Base-by-base conservation (phyloP, 2,329 filamentous ascomycete genomes). In the Grosmannia clavigera region DNA sequence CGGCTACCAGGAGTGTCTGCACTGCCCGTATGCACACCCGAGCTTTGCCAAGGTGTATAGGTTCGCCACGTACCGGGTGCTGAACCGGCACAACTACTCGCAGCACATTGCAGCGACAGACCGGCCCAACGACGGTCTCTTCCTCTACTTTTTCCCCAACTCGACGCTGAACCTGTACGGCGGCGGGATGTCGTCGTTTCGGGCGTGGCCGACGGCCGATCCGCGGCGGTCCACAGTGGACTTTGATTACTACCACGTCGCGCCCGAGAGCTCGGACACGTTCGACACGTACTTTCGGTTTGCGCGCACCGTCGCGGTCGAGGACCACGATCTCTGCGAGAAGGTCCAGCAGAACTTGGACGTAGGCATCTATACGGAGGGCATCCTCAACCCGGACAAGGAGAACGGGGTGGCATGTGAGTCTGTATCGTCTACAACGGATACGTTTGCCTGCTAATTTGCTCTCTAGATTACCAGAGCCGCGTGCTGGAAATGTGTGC, bases 111-210 rank as follows among this genome's bases (percentile, higher is more conserved):
- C 59, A 14, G 55, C 35, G 3, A 25, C 48, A 0, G 48, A 58
- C 55, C 46, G 50, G 59, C 55, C 59, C 3, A 58, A 55, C 55
- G 59, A 60, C 31, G 59, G 59, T 0, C 55, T 60, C 16, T 60
- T 60, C 22, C 55, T 60, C 19, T 60, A 60, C 25, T 60, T 60
- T 27, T 60, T 60, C 40, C 59, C 59, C 4, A 60, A 60, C 38
- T 57, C 59, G 12, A 60, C 59, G 48, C 55, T 60, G 9, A 60
- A 60, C 40, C 22, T 60, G 2, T 60, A 60, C 50, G 59, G 59
- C 29, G 59, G 59, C 10, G 59, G 59, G 2, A 60, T 60, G 59
- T 60, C 59, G 5, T 58, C 59, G 29, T 60, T 60, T 25, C 59
- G 59, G 1, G 50, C 29, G 11, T 50, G 48, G 6, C 59, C 59